Evolutionary conservation across 352 stramenopile genomes (phyloP).

Genomic region (Pythium dissimile): DNA sequence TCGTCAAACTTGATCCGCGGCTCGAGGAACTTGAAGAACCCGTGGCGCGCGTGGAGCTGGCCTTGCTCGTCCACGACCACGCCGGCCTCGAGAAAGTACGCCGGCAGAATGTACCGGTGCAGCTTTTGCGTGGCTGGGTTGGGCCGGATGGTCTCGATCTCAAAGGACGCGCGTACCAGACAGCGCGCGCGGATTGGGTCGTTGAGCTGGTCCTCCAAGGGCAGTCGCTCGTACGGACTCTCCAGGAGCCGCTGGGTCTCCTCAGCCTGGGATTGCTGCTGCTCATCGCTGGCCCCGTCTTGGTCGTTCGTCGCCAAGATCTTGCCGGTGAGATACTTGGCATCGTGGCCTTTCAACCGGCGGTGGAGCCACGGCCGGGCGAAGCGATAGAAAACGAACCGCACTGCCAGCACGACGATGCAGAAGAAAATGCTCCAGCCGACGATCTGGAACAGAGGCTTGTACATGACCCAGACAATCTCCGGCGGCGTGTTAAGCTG

Average conservation of each 20-base stretch:
- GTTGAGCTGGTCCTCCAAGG: constrained; percentile 20
- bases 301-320: constrained; percentile 1
- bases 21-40: constrained; percentile 22
- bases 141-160: constrained; percentile 14
- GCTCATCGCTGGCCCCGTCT: background rate
- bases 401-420: constrained; percentile 3
- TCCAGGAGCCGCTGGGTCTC: background rate
- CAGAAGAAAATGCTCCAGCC: constrained; percentile 13
- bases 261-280: background rate
- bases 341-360: background rate
- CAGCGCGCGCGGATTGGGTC: constrained; percentile 20
- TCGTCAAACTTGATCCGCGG: constrained; percentile 11
- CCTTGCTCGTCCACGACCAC: constrained; percentile 15
- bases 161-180: constrained; percentile 13
- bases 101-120: constrained; percentile 8
- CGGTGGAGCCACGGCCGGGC: background rate
- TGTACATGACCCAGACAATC: constrained; percentile 34
- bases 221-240: constrained; percentile 14
- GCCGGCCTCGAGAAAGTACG: constrained; percentile 20
- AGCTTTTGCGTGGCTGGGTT: background rate
- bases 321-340: constrained; percentile 1
- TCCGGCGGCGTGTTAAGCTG: constrained; percentile 11
- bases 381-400: constrained; percentile 8
- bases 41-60: constrained; percentile 10
- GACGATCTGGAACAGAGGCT: constrained; percentile 18